Evolutionary conservation across 352 stramenopile genomes (phyloP).

Genomic region (Blastocystis sp.): DNA sequence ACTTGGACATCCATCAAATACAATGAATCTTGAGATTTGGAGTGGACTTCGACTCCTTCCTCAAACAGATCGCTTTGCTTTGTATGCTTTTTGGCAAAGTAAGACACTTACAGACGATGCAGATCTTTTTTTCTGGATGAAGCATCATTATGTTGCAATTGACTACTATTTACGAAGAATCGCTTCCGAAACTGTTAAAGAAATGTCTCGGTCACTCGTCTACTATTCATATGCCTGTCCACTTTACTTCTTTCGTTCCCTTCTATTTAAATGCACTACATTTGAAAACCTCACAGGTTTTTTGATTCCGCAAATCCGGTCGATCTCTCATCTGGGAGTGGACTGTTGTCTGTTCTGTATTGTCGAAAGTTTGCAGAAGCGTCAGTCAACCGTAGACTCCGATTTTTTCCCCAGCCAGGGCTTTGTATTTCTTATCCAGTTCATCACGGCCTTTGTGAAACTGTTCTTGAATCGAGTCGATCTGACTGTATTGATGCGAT

Average conservation of each 20-base stretch:
- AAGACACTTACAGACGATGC: neutral
- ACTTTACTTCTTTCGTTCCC: constrained; percentile 13
- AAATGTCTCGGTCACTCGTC: constrained; percentile 8
- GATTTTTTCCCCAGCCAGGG: neutral
- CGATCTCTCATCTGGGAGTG: neutral
- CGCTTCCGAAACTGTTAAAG: neutral
- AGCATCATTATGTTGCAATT: constrained; percentile 25
- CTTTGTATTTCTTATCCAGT: neutral
- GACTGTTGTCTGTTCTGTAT: constrained; percentile 14
- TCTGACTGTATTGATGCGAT: neutral
- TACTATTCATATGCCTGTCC: neutral
- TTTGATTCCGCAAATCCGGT: neutral
- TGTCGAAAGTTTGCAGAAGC: constrained; percentile 15
- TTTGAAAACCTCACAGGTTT: constrained; percentile 22
- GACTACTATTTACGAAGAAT: constrained; percentile 5
- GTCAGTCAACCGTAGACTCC: neutral
- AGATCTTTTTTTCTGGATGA: constrained; percentile 30
- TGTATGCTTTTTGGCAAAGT: constrained; percentile 12
- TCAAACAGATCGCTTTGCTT: neutral
- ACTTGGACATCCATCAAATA: neutral
- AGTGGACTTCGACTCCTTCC: neutral
- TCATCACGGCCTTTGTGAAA: neutral
- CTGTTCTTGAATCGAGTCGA: neutral
- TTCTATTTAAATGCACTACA: constrained; percentile 41
- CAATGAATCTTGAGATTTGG: constrained; percentile 31